Percentiles rank a stretch among this genome's conserved stretches.
Evolutionary conservation across 2,329 filamentous ascomycete species (phyloP).

Genomic region (Colletotrichum sp.): DNA sequence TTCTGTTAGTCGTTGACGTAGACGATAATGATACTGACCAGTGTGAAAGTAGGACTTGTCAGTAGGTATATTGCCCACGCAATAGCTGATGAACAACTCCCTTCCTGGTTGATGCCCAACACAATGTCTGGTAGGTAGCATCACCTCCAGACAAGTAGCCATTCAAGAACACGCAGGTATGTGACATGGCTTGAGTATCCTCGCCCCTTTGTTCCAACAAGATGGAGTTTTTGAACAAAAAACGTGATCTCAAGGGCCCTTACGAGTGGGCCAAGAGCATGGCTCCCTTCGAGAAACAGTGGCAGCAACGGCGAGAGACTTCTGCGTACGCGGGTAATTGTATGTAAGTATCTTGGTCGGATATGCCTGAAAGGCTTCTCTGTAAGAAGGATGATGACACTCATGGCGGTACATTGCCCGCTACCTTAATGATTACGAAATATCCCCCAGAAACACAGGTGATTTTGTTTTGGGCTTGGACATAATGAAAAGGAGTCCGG

Average conservation of each 20-base stretch:
- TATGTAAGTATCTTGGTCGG: neutral
- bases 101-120: no score
- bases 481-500: neutral
- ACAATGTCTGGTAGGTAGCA: no score
- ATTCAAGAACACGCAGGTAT: neutral
- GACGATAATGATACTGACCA: neutral
- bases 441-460: neutral
- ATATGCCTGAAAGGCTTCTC: neutral
- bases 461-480: neutral
- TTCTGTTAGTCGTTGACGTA: no score
- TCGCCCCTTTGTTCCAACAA: rapidly evolving
- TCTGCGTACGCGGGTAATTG: neutral
- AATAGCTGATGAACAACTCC: neutral
- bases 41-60: no score
- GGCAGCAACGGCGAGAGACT: neutral
- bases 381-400: rapidly evolving
- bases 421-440: neutral
- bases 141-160: neutral
- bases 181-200: neutral
- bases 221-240: neutral
- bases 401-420: no score
- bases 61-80: no score
- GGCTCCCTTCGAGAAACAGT: neutral
- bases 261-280: neutral
- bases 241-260: neutral